Evolutionary conservation across 2,329 filamentous ascomycete genomes (phyloP).

Genomic region (Apiospora koreana): DNA sequence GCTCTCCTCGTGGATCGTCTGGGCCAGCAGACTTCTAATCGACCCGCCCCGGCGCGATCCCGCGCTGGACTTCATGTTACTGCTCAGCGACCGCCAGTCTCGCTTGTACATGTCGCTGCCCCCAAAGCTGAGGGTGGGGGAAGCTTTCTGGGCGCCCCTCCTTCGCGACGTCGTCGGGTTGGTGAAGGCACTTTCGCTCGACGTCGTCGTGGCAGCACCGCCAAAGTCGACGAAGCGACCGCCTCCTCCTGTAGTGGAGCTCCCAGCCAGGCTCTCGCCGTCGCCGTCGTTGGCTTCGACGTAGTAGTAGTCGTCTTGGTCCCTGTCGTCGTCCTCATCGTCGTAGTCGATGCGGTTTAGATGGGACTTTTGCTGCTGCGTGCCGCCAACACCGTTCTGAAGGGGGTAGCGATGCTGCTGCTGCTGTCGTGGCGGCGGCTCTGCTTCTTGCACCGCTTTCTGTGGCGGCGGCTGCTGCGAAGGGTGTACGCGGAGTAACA

Average conservation of each 20-base stretch:
- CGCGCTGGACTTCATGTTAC: constrained; percentile 24
- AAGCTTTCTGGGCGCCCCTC: neutral
- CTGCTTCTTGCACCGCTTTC: neutral
- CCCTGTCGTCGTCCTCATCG: constrained; percentile 12
- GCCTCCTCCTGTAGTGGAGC: neutral
- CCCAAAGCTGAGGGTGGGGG: neutral
- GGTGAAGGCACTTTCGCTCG: constrained; percentile 6
- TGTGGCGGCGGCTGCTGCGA: constrained; percentile 19
- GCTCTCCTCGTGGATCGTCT: constrained; percentile 73
- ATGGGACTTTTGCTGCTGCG: neutral
- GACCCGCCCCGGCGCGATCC: constrained; percentile 35
- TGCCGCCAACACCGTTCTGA: neutral
- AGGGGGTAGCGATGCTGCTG: neutral
- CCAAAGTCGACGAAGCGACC: neutral
- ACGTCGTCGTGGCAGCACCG: neutral
- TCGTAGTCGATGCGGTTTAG: neutral
- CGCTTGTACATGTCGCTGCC: constrained; percentile 25
- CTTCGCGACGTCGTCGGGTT: neutral
- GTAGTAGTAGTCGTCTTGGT: constrained; percentile 8
- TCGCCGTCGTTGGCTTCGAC: neutral
- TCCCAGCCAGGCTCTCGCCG: neutral
- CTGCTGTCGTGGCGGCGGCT: neutral
- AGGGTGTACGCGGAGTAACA: constrained; percentile 28
- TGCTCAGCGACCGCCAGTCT: constrained; percentile 27
- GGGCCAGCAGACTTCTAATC: constrained; percentile 55